Percentiles rank a stretch among this genome's conserved stretches.
Evolutionary conservation across 495 filamentous ascomycete genomes (phyloP).

Genomic region (Aspergillus bridgeri): DNA sequence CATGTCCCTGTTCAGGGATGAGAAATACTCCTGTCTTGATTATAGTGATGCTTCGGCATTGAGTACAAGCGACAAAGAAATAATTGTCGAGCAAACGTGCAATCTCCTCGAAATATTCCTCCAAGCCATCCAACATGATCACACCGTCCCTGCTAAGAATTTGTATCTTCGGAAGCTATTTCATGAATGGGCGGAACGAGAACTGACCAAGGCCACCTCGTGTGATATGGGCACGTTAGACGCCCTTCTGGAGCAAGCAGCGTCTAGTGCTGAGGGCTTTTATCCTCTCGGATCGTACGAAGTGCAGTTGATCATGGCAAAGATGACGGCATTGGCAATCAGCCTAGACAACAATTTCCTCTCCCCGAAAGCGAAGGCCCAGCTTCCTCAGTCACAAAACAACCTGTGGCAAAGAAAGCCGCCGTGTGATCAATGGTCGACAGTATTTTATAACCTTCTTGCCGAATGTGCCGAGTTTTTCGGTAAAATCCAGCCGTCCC

Average conservation of each 20-base stretch:
- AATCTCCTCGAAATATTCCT: not conserved
- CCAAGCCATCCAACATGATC: not conserved
- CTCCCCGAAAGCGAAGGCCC: not conserved
- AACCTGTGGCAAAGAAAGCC: not conserved
- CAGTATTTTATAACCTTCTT: not conserved
- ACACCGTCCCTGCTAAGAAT: not conserved
- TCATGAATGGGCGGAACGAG: not conserved
- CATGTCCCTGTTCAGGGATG: not conserved
- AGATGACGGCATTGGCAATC: not conserved
- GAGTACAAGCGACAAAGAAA: not conserved
- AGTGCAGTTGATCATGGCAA: not conserved
- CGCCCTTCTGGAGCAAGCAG: not conserved
- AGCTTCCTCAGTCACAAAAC: not conserved
- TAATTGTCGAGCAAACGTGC: not conserved
- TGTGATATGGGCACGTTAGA: not conserved
- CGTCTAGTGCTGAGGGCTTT: not conserved
- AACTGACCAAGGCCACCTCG: not conserved
- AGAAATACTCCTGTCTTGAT: constrained; percentile 1
- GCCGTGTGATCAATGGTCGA: not conserved
- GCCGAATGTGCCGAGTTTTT: not conserved
- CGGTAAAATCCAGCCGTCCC: not conserved
- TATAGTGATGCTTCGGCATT: not conserved
- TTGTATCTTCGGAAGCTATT: not conserved
- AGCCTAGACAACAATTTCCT: not conserved
- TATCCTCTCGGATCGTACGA: not conserved